Evolutionary conservation across 306 rosid genomes (phyloP), one percentile per base, ranked within the genome.

Genomic region (Mimosa pudica): DNA sequence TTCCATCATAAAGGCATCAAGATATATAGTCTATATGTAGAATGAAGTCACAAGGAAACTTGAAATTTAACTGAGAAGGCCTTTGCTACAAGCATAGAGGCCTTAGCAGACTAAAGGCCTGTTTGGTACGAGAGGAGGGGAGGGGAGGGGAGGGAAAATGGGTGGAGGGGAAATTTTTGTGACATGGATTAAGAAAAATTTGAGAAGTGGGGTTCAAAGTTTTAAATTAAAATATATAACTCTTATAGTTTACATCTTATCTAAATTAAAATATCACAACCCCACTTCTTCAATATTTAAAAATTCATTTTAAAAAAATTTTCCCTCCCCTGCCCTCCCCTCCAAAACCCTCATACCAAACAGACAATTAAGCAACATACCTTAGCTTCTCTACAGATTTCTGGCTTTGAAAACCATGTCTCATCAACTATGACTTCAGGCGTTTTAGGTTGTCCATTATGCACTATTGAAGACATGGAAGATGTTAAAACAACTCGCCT

Each of bases 341-440:
- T 24, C 30, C 30, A 0, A 24, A 24, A 24, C 1, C 30, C 30
- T 24, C 30, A 24, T 24, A 24, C 30, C 30, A 24, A 24, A 24
- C 30, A 24, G 30, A 24, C 30, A 71, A 30, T 32, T 14, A 71
- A 0, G 36, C 30, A 6, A 32, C 36, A 55, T 35, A 74, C 77
- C 65, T 41, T 18, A 55, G 18, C 8, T 24, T 33, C 67, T 7
- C 66, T 54, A 10, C 67, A 74, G 13, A 74, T 2, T 0, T 55
- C 61, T 7, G 62, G 32, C 30, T 57, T 57, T 57, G 62, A 57
- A 57, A 57, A 57, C 62, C 62, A 57, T n/a, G 62, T 57, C 10
- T 57, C 62, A 17, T 57, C 62, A 57, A 57, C 62, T 57, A 57
- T 24, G 8, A 57, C 62, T 57, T 57, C 62, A 57, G 62, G 62